Conservation (phyloP, 202 grass and related monocot genomes). For the Elaeis oleifera region DNA sequence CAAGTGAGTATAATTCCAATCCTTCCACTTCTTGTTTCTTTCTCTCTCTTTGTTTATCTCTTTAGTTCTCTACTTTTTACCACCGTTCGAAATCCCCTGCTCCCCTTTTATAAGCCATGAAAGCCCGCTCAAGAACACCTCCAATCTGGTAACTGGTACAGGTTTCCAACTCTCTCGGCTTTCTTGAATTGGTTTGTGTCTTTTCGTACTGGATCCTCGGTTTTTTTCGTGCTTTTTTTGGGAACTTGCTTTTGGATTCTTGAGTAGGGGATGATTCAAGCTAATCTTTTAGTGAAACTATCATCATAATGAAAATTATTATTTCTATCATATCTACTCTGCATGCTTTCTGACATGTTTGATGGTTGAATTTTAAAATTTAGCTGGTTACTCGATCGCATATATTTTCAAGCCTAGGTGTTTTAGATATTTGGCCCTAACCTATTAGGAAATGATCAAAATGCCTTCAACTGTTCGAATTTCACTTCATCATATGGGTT, state of each 20-base stretch:
- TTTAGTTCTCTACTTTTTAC: slow-evolving; percentile 15
- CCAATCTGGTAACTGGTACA: slow-evolving; percentile 57
- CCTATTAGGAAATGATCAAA: too few species aligned
- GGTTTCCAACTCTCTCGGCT: neutral
- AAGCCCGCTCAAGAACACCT: slow-evolving; percentile 32
- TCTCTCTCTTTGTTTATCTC: neutral
- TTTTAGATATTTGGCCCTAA: too few species aligned
- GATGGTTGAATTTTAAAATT: too few species aligned
- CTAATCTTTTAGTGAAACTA: slow-evolving; percentile 34
- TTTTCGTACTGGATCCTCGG: slow-evolving; percentile 5
- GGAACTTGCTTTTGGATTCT: neutral
- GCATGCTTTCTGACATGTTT: too few species aligned
- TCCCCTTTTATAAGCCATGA: neutral
- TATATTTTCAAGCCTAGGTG: too few species aligned
- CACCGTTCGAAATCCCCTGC: slow-evolving; percentile 37
- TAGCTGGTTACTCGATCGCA: too few species aligned
- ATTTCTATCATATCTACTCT: neutral
- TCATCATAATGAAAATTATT: slow-evolving; percentile 41
- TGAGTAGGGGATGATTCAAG: slow-evolving; percentile 41
- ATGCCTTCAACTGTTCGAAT: too few species aligned
- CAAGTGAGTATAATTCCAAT: slow-evolving; percentile 31
- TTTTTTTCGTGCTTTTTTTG: slow-evolving; percentile 8
- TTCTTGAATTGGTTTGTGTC: neutral
- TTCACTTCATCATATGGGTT: too few species aligned
- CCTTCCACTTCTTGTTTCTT: neutral